Percentiles rank a stretch among this genome's conserved stretches.
These are phyloP conservation scores for Thelonectria blattea DNA, from an alignment of 2,329 filamentous ascomycete species.

Conservation along the genomic window DNA sequence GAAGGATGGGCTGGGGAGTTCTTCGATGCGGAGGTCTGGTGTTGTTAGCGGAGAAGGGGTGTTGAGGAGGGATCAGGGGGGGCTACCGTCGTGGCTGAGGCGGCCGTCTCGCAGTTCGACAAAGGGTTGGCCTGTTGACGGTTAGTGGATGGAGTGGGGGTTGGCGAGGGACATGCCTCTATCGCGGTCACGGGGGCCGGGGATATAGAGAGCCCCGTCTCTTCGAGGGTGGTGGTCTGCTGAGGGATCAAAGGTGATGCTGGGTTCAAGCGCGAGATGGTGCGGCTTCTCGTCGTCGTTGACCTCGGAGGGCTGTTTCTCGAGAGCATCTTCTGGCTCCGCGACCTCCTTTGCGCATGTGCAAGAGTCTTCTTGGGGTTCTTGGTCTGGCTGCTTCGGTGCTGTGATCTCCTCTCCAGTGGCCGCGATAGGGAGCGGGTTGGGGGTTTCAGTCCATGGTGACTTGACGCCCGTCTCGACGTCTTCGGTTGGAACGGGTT, in stretches of 20 bases:
- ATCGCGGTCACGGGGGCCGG: slow-evolving; percentile 43
- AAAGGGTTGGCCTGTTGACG: slow-evolving; percentile 34
- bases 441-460: not conserved
- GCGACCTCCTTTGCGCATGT: not conserved
- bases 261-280: slow-evolving; percentile 10
- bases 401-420: not conserved
- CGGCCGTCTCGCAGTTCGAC: slow-evolving; percentile 34
- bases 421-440: not conserved
- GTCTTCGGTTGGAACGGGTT: not conserved
- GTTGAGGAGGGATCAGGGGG: not conserved
- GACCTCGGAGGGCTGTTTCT: not conserved
- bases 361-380: not conserved
- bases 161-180: slow-evolving; percentile 25
- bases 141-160: not conserved
- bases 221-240: slow-evolving; percentile 35
- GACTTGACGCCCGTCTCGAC: slow-evolving; percentile 9
- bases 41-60: not conserved
- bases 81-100: slow-evolving; percentile 33
- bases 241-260: slow-evolving; percentile 41
- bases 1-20: slow-evolving; percentile 23
- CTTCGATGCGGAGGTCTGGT: slow-evolving; percentile 31
- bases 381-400: not conserved
- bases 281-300: slow-evolving; percentile 11
- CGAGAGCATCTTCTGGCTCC: not conserved
- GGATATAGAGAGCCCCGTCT: slow-evolving; percentile 40